These are phyloP conservation scores for Microglena sp. DNA, from an alignment of 139 green algal genomes.

Conservation along the genomic window DNA sequence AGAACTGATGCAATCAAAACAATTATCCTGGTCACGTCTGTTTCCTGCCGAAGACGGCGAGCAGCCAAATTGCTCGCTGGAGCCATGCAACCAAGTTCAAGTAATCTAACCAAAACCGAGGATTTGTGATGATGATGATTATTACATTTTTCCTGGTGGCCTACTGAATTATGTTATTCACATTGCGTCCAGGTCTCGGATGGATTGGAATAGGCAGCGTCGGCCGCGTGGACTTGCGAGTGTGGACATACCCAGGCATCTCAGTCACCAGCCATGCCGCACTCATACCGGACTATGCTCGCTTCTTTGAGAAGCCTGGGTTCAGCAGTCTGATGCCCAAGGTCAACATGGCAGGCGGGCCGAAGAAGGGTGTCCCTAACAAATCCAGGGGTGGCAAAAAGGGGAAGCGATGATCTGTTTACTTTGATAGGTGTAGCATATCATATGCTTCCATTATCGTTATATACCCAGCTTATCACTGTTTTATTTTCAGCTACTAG, in stretches of 20 bases:
- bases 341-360: slow-evolving; percentile 1
- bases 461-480: slow-evolving; percentile 38
- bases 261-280: slow-evolving; percentile 71
- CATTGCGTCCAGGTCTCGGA: slow-evolving; percentile 62
- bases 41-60: no score
- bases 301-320: slow-evolving; percentile 68
- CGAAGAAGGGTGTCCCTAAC: not conserved
- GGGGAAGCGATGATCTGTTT: not conserved
- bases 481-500: no score
- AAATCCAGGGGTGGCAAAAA: not conserved
- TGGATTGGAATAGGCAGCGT: slow-evolving; percentile 78
- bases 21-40: not conserved
- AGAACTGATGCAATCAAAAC: not conserved
- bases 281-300: slow-evolving; percentile 73
- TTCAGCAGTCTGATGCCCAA: slow-evolving; percentile 51
- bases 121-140: no score
- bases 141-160: no score
- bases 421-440: not conserved
- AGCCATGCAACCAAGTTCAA: no score
- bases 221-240: slow-evolving; percentile 55
- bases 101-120: no score
- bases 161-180: no score
- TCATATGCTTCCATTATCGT: slow-evolving; percentile 19
- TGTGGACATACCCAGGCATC: slow-evolving; percentile 75
- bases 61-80: no score